phyloP scores from a whole-genome alignment of 306 rosid genomes.

The Acacia acuminata region DNA sequence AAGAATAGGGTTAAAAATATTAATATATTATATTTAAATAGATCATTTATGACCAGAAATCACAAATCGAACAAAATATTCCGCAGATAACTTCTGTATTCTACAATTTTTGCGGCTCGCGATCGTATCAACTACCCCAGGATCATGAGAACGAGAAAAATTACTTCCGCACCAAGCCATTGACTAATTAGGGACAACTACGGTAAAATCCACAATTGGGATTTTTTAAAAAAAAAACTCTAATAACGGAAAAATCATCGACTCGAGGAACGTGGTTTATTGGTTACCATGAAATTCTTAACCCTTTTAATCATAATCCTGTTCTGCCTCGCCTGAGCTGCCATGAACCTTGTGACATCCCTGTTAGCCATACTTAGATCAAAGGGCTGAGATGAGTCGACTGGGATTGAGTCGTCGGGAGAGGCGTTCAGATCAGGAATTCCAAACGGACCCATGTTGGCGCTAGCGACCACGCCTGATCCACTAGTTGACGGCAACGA shows the following conservation, averaged over 20 bases:
- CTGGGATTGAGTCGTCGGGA: neutral
- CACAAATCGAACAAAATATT: neutral
- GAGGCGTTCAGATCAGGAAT: conserved; percentile 57
- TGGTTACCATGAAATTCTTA: conserved; percentile 36
- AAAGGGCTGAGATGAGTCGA: conserved; percentile 28
- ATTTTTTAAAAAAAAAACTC: neutral
- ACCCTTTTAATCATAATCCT: conserved; percentile 51
- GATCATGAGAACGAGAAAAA: neutral
- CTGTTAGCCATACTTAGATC: conserved; percentile 24
- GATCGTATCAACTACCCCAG: neutral
- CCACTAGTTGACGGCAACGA: conserved; percentile 11
- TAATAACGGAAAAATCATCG: neutral
- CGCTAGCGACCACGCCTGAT: neutral
- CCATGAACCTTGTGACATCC: conserved; percentile 28
- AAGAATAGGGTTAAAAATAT: neutral
- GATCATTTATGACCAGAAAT: neutral
- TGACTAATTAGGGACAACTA: neutral
- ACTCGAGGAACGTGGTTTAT: conserved; percentile 24
- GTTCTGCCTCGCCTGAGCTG: conserved; percentile 52
- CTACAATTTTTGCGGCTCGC: neutral
- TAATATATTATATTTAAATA: neutral
- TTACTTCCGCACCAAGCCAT: conserved; percentile 1
- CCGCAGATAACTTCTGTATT: neutral
- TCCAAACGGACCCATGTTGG: conserved; percentile 21
- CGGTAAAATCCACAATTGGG: neutral